These are phyloP conservation scores for Wickerhamiella brachini DNA, from an alignment of 805 yeast genomes.

Conservation along the genomic window DNA sequence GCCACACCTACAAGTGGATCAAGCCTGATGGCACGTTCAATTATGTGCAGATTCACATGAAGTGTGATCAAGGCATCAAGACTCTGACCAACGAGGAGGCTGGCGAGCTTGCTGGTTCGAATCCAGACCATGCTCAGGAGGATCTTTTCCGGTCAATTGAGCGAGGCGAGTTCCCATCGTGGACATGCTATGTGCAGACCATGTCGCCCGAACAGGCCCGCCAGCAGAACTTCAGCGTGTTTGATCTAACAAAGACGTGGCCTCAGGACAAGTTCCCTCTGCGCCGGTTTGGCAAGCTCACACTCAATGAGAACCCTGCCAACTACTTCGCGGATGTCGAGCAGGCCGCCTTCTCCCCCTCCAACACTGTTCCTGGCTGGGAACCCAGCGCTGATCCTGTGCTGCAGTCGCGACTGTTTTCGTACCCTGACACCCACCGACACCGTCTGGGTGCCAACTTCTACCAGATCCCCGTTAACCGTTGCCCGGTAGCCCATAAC, in stretches of 20 bases:
- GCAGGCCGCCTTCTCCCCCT: conserved; percentile 56
- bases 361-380: conserved; percentile 60
- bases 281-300: conserved; percentile 40
- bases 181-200: conserved; percentile 42
- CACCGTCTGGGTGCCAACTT: conserved; percentile 61
- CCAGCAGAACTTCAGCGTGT: conserved; percentile 33
- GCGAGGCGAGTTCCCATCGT: conserved; percentile 36
- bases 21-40: conserved; percentile 37
- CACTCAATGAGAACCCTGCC: conserved; percentile 40
- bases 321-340: conserved; percentile 41
- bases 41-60: conserved; percentile 43
- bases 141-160: conserved; percentile 35
- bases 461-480: conserved; percentile 52
- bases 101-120: conserved; percentile 31
- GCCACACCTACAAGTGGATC: conserved; percentile 47
- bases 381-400: conserved; percentile 71
- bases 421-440: conserved; percentile 66
- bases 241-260: conserved; percentile 46
- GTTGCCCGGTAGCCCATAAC: conserved; percentile 36
- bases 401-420: conserved; percentile 59
- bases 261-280: conserved; percentile 43
- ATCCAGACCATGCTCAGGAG: conserved; percentile 38
- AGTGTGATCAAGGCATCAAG: conserved; percentile 38
- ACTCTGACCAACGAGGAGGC: conserved; percentile 35
- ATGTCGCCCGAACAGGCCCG: conserved; percentile 47